Conservation (phyloP, 2,329 filamentous ascomycete genomes). For the Erysiphe neolycopersici region DNA sequence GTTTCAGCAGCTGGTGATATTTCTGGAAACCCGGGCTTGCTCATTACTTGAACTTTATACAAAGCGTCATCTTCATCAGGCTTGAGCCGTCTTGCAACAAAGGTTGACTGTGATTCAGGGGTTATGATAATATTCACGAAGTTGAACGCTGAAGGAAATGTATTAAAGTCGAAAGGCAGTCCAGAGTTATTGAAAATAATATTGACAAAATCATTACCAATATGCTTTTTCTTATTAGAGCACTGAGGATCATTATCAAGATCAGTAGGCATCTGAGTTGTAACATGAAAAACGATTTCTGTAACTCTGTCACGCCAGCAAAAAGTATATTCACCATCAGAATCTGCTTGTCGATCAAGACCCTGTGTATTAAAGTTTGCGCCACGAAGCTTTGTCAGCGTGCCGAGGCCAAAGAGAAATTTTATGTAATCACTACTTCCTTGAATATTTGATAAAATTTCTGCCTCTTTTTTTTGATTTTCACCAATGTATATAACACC, state of each 20-base stretch:
- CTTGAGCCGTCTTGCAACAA: conserved; percentile 33
- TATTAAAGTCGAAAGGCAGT: conserved; percentile 66
- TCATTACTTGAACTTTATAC: conserved; percentile 75
- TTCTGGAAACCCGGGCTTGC: conserved; percentile 67
- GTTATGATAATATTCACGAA: conserved; percentile 93
- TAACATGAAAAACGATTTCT: conserved; percentile 86
- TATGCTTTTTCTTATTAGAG: conserved; percentile 73
- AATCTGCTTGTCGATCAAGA: conserved; percentile 48
- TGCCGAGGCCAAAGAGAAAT: conserved; percentile 62
- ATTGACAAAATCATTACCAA: conserved; percentile 94
- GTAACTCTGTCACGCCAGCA: conserved; percentile 90
- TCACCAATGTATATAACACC: conserved; percentile 85
- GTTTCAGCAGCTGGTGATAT: conserved; percentile 73
- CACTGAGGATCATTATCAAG: conserved; percentile 48
- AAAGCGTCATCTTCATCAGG: conserved; percentile 23
- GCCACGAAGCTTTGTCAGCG: conserved; percentile 51
- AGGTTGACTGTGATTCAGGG: conserved; percentile 55
- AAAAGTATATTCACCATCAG: conserved; percentile 68
- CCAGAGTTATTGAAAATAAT: conserved; percentile 96
- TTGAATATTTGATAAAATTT: conserved; percentile 65
- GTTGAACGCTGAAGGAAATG: conserved; percentile 85
- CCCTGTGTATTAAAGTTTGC: conserved; percentile 85
- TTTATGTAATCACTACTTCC: conserved; percentile 73
- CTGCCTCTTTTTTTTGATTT: conserved; percentile 53
- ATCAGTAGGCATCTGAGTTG: conserved; percentile 91